A percentile compares a stretch with the other conserved stretches of the same genome.
These are phyloP conservation scores for Grosmannia penicillata DNA, from an alignment of 2,329 filamentous ascomycete species.

Conservation along the genomic window DNA sequence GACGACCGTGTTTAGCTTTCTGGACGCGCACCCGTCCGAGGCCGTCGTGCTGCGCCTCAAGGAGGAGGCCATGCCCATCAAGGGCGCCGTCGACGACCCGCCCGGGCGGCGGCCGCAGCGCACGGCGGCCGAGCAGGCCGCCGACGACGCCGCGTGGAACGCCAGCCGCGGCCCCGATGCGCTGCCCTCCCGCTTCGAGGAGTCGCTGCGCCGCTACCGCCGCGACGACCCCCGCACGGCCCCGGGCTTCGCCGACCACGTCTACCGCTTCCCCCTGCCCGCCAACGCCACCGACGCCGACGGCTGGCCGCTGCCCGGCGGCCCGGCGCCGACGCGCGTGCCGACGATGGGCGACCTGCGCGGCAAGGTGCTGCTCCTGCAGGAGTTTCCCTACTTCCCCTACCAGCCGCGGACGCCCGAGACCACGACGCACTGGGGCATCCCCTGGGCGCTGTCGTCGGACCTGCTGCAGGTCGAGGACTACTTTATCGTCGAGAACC, in stretches of 20 bases:
- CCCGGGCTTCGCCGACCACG: constrained; percentile 19
- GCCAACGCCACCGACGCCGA: constrained; percentile 9
- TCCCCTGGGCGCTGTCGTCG: constrained; percentile 25
- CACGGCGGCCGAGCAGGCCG: background rate
- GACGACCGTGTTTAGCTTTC: constrained; percentile 27
- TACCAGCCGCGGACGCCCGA: background rate
- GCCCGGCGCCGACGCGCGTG: constrained; percentile 13
- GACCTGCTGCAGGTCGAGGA: constrained; percentile 31
- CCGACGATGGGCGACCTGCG: constrained; percentile 30
- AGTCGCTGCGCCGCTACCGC: constrained; percentile 27
- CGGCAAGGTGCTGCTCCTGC: constrained; percentile 30
- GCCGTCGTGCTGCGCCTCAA: constrained; percentile 35
- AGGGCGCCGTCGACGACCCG: constrained; percentile 3
- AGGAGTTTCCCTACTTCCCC: constrained; percentile 24
- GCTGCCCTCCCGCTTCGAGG: constrained; percentile 22
- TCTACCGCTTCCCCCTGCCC: constrained; percentile 16
- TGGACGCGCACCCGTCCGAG: constrained; percentile 28
- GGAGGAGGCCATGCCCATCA: constrained; percentile 26
- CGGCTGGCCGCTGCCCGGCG: constrained; percentile 4
- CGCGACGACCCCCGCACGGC: constrained; percentile 19
- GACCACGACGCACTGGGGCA: constrained; percentile 20
- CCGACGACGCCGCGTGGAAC: background rate
- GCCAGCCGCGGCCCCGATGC: background rate
- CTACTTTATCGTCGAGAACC: constrained; percentile 27
- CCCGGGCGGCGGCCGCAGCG: constrained; percentile 1